Evolutionary conservation across 805 yeast genomes (phyloP), one percentile per base, ranked within the genome.

Genomic region (Suhomyces emberorum): DNA sequence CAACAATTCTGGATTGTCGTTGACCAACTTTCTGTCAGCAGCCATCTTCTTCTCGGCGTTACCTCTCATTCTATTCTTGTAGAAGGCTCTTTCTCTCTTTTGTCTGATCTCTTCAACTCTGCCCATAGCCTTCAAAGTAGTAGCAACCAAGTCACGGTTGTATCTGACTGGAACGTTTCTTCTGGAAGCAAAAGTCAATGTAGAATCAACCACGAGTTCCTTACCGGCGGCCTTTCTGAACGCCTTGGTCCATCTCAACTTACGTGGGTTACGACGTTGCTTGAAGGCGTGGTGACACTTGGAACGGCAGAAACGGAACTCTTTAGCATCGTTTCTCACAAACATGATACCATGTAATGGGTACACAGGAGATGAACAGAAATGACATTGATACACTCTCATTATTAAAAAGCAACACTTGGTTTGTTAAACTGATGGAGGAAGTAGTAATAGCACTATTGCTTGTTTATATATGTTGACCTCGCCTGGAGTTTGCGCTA

Each of bases 141-240:
- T 86, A 39, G 93, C 83, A 26, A 93, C 98, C 42, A 93, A 75
- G 56, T 93, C 97, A 72, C 98, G 81, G 72, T 93, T 91, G 68
- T 93, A 93, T 66, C 98, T 80, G 31, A 93, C 97, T 32, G 98
- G 98, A 30, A 93, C 93, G 61, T 93, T 89, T 74, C 98, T 86
- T 71, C 97, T 87, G 49, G 95, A 89, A 41, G 96, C 95, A 65
- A 93, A 93, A 1, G 98, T 86, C 55, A 93, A 76, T 4, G 98
- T 89, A 4, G 96, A 84, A 58, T 93, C 98, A 40, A 93, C 98
- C 16, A 95, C 96, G 74, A 93, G 77, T 62, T 93, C 98, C 65
- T 93, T 93, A 55, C 98, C 98, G 30, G 98, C 98, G 44, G 98
- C 95, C 65, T 93, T 93, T 70, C 98, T 81, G 77, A 93, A 93